Evolutionary conservation across 306 rosid genomes (phyloP).

Genomic region (Clitoria ternatea): DNA sequence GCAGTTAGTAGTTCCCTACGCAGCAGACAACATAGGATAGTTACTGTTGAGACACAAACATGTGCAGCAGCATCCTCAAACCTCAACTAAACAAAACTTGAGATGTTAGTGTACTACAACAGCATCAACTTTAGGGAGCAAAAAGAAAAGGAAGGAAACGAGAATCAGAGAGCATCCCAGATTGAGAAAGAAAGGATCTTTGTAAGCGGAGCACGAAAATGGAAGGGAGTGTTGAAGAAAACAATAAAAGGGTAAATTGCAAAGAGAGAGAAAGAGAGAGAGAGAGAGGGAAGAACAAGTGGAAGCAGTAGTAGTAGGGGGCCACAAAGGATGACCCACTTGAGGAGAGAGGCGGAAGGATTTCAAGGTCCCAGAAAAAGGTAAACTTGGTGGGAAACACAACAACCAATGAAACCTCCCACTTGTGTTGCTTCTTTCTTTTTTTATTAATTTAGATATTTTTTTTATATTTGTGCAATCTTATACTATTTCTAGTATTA

Average conservation of each 20-base stretch:
- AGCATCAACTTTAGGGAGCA: conserved; percentile 32
- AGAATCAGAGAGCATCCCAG: conserved; percentile 26
- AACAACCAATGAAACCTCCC: conserved; percentile 29
- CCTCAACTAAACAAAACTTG: conserved; percentile 31
- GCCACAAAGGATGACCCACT: conserved; percentile 78
- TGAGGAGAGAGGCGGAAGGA: conserved; percentile 40
- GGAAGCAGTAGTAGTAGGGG: conserved; percentile 37
- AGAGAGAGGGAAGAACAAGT: conserved; percentile 61
- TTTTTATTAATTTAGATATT: too few species aligned
- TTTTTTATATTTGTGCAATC: too few species aligned
- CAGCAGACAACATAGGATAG: conserved; percentile 23
- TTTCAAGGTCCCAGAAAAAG: conserved; percentile 53
- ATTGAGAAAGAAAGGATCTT: conserved; percentile 48
- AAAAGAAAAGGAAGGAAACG: conserved; percentile 24
- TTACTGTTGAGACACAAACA: conserved; percentile 23
- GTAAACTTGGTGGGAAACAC: conserved; percentile 65
- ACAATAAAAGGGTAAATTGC: conserved; percentile 20
- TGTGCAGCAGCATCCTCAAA: too few species aligned
- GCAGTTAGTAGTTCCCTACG: conserved; percentile 21
- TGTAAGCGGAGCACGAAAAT: conserved; percentile 31
- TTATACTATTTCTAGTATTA: too few species aligned
- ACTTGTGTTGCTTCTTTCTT: conserved; percentile 10
- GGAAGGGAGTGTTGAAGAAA: conserved; percentile 28
- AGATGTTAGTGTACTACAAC: conserved; percentile 19
- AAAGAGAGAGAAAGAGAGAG: conserved; percentile 40